A percentile compares a stretch with the other conserved stretches of the same genome.
Conservation (phyloP, 805 yeast genomes). For the Nakazawaea wickerhamii region DNA sequence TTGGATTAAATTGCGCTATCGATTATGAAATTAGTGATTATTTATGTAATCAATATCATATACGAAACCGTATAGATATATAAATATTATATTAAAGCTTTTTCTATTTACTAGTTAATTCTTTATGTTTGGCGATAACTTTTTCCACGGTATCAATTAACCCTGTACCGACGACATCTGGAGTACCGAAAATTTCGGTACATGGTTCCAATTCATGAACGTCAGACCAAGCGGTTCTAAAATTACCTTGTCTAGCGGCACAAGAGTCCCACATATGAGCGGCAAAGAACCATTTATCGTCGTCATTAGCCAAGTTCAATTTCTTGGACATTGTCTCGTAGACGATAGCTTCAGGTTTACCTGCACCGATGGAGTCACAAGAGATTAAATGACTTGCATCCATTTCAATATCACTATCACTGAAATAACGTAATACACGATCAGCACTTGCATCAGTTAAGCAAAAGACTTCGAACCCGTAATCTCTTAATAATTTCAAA, state of each 20-base stretch:
- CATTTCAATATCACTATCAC: conserved; percentile 22
- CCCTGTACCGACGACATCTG: conserved; percentile 25
- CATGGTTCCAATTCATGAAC: conserved; percentile 27
- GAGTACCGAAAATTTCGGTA: conserved; percentile 24
- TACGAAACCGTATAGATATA: no score
- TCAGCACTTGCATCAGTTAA: conserved; percentile 25
- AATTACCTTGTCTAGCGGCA: conserved; percentile 28
- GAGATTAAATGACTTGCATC: conserved; percentile 24
- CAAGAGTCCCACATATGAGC: conserved; percentile 29
- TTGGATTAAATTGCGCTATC: no score
- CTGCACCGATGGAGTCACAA: conserved; percentile 25
- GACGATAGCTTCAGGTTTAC: conserved; percentile 25
- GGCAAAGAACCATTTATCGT: conserved; percentile 27
- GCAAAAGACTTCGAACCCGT: conserved; percentile 27
- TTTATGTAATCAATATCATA: no score
- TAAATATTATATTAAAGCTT: no score
- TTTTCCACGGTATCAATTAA: conserved; percentile 26
- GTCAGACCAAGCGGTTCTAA: conserved; percentile 26
- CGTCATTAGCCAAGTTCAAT: conserved; percentile 22
- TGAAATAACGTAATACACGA: conserved; percentile 25
- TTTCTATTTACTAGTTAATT: conserved; percentile 2
- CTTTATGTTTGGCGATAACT: conserved; percentile 20
- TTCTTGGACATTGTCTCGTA: conserved; percentile 22
- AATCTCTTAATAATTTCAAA: conserved; percentile 23
- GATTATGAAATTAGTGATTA: no score